Evolutionary conservation across 768 basidiomycete species (phyloP).

Genomic region (Neoboletus brunneissimus): DNA sequence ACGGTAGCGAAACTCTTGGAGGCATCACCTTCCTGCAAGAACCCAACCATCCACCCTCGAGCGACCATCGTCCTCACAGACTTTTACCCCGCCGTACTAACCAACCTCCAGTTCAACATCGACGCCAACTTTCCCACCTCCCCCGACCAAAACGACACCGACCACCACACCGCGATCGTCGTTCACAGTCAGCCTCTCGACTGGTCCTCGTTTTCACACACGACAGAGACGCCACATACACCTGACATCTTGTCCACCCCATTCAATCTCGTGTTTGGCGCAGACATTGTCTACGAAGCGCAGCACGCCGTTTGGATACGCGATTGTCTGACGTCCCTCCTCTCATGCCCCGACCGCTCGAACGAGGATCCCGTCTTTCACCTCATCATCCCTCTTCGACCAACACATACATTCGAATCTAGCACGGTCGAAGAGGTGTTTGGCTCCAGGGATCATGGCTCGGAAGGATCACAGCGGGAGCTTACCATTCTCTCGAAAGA

Average conservation of each 20-base stretch:
- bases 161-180: background rate
- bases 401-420: constrained; percentile 60
- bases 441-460: constrained; percentile 4
- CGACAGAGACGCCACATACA: background rate
- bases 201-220: constrained; percentile 36
- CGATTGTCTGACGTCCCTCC: constrained; percentile 38
- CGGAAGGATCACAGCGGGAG: constrained; percentile 14
- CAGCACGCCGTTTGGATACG: constrained; percentile 48
- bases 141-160: too few species aligned
- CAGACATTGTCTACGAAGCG: constrained; percentile 54
- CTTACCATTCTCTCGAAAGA: constrained; percentile 56
- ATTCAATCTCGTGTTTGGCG: constrained; percentile 51
- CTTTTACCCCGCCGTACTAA: constrained; percentile 46
- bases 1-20: constrained; percentile 35
- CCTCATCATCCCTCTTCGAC: constrained; percentile 72
- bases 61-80: constrained; percentile 44
- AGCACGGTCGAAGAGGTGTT: constrained; percentile 58
- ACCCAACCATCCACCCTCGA: background rate
- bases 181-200: constrained; percentile 35
- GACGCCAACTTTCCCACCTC: constrained; percentile 31
- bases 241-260: constrained; percentile 29
- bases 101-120: constrained; percentile 47
- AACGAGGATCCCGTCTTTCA: constrained; percentile 46
- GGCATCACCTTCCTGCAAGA: background rate
- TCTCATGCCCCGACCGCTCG: constrained; percentile 26